Evolutionary conservation across 192 early-diverging fungal species (phyloP).

Genomic region (Neocallimastix lanati): DNA sequence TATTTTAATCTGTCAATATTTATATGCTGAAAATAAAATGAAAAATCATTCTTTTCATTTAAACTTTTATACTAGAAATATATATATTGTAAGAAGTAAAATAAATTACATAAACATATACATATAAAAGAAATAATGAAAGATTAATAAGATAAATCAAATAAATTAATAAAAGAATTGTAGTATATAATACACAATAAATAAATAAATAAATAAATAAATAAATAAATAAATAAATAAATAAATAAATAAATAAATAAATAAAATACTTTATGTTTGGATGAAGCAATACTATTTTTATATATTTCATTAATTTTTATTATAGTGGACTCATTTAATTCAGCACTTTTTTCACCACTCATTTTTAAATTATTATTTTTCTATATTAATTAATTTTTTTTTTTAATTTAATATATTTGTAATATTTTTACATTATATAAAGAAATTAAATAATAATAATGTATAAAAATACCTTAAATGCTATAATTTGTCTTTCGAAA

Average conservation of each 20-base stretch:
- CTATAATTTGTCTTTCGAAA: neutral
- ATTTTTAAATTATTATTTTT: neutral
- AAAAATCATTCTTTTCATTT: neutral
- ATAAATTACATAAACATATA: no score
- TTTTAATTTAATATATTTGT: no score
- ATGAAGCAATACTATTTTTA: neutral
- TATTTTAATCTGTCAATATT: neutral
- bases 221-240: no score
- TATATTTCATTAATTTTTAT: neutral
- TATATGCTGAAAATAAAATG: neutral
- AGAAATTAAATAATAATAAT: no score
- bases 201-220: no score
- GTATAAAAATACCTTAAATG: neutral
- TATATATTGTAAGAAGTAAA: no score
- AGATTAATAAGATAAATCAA: no score
- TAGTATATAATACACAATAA: no score
- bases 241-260: no score
- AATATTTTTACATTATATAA: no score
- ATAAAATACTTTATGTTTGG: neutral
- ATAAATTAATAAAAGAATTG: no score
- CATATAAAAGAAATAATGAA: no score
- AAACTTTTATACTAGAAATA: neutral
- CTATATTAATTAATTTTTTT: neutral
- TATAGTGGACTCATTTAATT: neutral
- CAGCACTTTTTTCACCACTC: neutral